These are phyloP conservation scores for Chloranthus sessilifolius DNA, from an alignment of 164 flowering plant species.

Conservation along the genomic window DNA sequence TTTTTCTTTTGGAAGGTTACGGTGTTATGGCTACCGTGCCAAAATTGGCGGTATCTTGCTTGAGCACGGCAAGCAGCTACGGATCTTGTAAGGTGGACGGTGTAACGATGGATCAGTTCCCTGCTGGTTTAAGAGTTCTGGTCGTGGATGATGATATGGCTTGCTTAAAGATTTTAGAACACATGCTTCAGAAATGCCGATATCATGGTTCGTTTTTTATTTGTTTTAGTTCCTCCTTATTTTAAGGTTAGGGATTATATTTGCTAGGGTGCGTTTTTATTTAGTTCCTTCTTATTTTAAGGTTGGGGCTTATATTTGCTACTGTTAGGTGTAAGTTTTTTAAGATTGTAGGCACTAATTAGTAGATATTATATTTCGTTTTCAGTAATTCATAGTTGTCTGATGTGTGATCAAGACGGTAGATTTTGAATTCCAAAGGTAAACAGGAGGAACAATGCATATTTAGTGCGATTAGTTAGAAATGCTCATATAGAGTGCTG, in stretches of 20 bases:
- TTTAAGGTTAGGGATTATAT: neutral
- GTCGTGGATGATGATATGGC: slow-evolving; percentile 77
- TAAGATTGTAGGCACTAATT: no score
- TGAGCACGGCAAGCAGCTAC: slow-evolving; percentile 16
- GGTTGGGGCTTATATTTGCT: neutral
- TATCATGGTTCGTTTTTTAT: slow-evolving; percentile 43
- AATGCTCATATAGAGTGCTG: no score
- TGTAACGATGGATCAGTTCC: slow-evolving; percentile 46
- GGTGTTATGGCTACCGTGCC: slow-evolving; percentile 40
- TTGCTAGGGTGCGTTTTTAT: neutral
- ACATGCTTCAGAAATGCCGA: slow-evolving; percentile 65
- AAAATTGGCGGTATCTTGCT: slow-evolving; percentile 26
- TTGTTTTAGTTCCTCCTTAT: neutral
- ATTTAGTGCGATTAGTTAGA: no score
- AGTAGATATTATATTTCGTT: no score
- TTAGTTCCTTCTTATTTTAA: neutral
- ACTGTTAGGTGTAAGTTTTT: no score
- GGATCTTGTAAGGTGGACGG: slow-evolving; percentile 24
- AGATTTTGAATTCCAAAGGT: no score
- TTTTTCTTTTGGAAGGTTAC: no score
- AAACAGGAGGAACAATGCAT: no score
- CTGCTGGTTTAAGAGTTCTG: slow-evolving; percentile 73
- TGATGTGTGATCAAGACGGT: no score
- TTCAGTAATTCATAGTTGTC: no score
- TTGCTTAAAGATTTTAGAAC: slow-evolving; percentile 59